Conservation (phyloP, 352 stramenopile genomes). For the Pythium coloratum region DNA sequence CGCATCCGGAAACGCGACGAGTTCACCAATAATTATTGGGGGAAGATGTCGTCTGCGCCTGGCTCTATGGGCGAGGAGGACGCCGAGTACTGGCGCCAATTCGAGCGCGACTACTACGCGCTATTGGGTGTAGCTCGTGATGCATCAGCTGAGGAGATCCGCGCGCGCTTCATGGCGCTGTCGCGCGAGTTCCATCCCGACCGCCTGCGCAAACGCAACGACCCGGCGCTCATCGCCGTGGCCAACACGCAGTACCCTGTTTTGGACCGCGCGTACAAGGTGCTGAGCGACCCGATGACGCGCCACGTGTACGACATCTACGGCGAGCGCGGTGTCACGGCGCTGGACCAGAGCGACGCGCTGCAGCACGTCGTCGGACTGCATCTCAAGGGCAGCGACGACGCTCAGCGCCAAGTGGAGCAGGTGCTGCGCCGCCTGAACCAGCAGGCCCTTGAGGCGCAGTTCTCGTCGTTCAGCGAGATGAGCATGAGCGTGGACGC, state of each 20-base stretch:
- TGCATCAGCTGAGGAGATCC: slow-evolving; percentile 64
- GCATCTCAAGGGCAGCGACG: slow-evolving; percentile 49
- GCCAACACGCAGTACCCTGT: slow-evolving; percentile 78
- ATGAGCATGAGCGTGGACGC: slow-evolving; percentile 82
- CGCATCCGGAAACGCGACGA: not conserved
- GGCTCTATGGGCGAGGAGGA: slow-evolving; percentile 19
- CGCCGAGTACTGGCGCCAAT: slow-evolving; percentile 45
- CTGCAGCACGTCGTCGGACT: slow-evolving; percentile 38
- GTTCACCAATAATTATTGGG: not conserved
- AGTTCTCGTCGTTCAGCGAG: slow-evolving; percentile 81
- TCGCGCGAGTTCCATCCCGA: slow-evolving; percentile 88
- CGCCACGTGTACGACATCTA: slow-evolving; percentile 77
- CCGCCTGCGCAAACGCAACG: slow-evolving; percentile 45
- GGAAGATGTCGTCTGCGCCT: slow-evolving; percentile 4
- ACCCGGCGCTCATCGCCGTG: slow-evolving; percentile 53
- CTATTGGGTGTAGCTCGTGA: slow-evolving; percentile 65
- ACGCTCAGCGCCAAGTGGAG: slow-evolving; percentile 61
- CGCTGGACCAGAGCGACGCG: slow-evolving; percentile 59
- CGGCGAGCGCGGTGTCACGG: slow-evolving; percentile 67
- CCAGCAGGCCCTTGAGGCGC: slow-evolving; percentile 65
- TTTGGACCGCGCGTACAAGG: slow-evolving; percentile 83
- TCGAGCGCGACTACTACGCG: slow-evolving; percentile 85
- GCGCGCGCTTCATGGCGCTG: slow-evolving; percentile 61
- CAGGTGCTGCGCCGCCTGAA: slow-evolving; percentile 61
- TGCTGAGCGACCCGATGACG: slow-evolving; percentile 66